Conservation (phyloP, 257 asterid genomes). For the Scutellaria barbata region DNA sequence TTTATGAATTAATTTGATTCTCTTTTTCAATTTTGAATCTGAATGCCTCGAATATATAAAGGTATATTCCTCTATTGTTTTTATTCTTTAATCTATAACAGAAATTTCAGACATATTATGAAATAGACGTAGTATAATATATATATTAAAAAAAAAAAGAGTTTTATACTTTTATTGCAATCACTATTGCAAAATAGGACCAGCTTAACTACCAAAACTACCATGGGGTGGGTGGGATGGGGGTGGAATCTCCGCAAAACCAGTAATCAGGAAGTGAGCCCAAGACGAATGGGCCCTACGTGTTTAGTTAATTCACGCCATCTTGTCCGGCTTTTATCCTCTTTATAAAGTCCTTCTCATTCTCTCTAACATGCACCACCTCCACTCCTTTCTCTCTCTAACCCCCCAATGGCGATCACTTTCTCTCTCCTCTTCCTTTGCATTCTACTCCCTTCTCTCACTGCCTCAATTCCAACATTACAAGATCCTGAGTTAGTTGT, state of each 20-base stretch:
- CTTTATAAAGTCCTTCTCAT: slow-evolving; percentile 41
- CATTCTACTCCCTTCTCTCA: slow-evolving; percentile 45
- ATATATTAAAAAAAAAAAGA: too few species aligned
- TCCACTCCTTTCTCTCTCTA: slow-evolving; percentile 20
- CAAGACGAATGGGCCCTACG: slow-evolving; percentile 51
- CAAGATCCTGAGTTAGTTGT: slow-evolving; percentile 62
- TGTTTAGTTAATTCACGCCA: slow-evolving; percentile 69
- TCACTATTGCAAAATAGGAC: slow-evolving; percentile 22
- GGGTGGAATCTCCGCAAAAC: slow-evolving; percentile 63
- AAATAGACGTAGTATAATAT: too few species aligned
- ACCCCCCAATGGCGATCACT: slow-evolving; percentile 43
- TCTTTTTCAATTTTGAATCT: too few species aligned
- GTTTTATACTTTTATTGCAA: background rate
- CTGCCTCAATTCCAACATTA: slow-evolving; percentile 47
- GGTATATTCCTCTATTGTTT: too few species aligned
- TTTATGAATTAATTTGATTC: too few species aligned
- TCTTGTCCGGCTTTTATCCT: slow-evolving; percentile 48
- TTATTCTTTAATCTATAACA: too few species aligned
- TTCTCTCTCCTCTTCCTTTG: slow-evolving; percentile 39
- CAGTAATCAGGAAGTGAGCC: slow-evolving; percentile 56
- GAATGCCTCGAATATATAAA: too few species aligned
- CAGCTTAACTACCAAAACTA: slow-evolving; percentile 62
- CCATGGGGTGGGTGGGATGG: slow-evolving; percentile 17
- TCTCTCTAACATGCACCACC: slow-evolving; percentile 12
- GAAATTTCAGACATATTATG: too few species aligned